Evolutionary conservation across 495 filamentous ascomycete species (phyloP).

Genomic region (Trichoderma orchidacearum): DNA sequence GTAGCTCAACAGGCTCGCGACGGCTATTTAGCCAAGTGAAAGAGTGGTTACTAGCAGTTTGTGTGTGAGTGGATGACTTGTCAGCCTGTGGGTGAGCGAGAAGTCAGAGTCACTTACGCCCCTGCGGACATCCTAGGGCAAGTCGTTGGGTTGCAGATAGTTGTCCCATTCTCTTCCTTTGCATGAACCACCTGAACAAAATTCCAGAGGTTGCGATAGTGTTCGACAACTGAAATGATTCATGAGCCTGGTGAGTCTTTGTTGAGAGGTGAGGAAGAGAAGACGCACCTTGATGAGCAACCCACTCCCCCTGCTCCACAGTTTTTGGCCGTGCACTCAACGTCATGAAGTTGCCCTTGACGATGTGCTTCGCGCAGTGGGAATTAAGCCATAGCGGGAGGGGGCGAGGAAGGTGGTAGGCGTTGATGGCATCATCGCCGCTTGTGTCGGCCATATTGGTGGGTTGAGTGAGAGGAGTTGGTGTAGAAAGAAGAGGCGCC

Average conservation of each 20-base stretch:
- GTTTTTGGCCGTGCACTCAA: constrained; percentile 78
- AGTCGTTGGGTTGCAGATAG: constrained; percentile 67
- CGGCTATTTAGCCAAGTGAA: constrained; percentile 79
- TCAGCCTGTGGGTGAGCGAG: constrained; percentile 6
- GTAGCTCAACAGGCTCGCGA: constrained; percentile 51
- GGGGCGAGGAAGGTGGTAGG: constrained; percentile 36
- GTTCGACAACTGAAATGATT: constrained; percentile 60
- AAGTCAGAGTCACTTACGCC: constrained; percentile 45
- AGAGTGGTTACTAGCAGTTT: constrained; percentile 49
- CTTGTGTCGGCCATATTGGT: constrained; percentile 22
- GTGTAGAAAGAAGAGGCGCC: constrained; percentile 37
- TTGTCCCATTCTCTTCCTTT: constrained; percentile 53
- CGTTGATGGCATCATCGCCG: constrained; percentile 29
- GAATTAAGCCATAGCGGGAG: constrained; percentile 37
- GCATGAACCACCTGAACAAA: constrained; percentile 75
- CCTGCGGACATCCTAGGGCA: constrained; percentile 91
- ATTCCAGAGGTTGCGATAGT: constrained; percentile 72
- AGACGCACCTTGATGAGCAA: constrained; percentile 76
- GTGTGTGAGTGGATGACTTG: constrained; percentile 5
- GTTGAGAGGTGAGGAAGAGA: background rate
- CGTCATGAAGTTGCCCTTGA: constrained; percentile 94
- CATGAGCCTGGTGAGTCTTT: constrained; percentile 4
- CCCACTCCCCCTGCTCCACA: constrained; percentile 84
- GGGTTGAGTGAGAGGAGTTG: constrained; percentile 20
- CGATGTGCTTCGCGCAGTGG: constrained; percentile 70